phyloP scores from a whole-genome alignment of 2,329 filamentous ascomycete species.

The Fusarium cicatricum region DNA sequence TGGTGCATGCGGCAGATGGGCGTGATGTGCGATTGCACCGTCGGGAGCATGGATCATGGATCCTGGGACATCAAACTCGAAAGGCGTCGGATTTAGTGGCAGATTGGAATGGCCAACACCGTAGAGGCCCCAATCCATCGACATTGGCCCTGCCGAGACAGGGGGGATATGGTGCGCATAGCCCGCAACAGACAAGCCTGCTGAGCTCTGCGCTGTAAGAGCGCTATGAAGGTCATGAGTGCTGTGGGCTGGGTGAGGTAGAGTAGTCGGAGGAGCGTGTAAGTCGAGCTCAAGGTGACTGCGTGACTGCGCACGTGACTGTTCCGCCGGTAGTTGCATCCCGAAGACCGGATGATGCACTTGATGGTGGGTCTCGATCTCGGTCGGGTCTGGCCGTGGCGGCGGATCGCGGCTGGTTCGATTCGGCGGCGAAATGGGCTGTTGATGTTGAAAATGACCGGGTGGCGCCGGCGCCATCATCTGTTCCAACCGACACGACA shows the following conservation, averaged over 20 bases:
- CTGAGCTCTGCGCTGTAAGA: constrained; percentile 27
- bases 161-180: constrained; percentile 30
- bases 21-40: constrained; percentile 25
- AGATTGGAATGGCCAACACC: constrained; percentile 21
- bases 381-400: constrained; percentile 37
- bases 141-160: constrained; percentile 22
- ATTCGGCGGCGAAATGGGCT: constrained; percentile 42
- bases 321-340: constrained; percentile 31
- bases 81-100: constrained; percentile 28
- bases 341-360: constrained; percentile 27
- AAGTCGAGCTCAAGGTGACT: constrained; percentile 33
- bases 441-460: constrained; percentile 39
- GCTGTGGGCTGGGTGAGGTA: constrained; percentile 17
- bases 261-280: constrained; percentile 16
- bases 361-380: constrained; percentile 34
- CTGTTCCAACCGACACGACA: constrained; percentile 30
- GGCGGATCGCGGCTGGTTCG: constrained; percentile 40
- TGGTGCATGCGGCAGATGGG: constrained; percentile 27
- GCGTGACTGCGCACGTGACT: constrained; percentile 37
- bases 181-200: constrained; percentile 14
- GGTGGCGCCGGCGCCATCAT: constrained; percentile 38
- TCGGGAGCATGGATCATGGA: constrained; percentile 21
- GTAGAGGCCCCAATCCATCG: constrained; percentile 39
- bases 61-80: constrained; percentile 37
- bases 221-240: constrained; percentile 22